Evolutionary conservation across 2,329 filamentous ascomycete species (phyloP).

Genomic region (Neoscytalidium dimidiatum): DNA sequence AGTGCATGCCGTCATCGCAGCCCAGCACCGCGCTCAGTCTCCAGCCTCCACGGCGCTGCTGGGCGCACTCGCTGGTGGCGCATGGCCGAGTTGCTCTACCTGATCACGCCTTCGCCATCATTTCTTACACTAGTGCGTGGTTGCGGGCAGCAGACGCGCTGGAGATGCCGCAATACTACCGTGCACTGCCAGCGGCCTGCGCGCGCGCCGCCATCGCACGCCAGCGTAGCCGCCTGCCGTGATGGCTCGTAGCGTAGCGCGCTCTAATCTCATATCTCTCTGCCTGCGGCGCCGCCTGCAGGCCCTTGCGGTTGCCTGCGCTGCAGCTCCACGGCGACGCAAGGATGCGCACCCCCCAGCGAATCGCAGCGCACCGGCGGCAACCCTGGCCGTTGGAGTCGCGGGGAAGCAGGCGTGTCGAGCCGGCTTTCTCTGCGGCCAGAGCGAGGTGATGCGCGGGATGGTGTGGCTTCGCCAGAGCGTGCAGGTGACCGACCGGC

Average conservation of each 20-base stretch:
- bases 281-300: not conserved
- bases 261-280: not conserved
- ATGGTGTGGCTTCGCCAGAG: not conserved
- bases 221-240: constrained; percentile 1
- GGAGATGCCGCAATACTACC: constrained; percentile 8
- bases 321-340: constrained; percentile 1
- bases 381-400: not conserved
- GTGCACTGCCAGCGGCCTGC: not conserved
- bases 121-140: constrained; percentile 9
- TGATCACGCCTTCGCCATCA: constrained; percentile 19
- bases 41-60: constrained; percentile 2
- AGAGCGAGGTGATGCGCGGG: not conserved
- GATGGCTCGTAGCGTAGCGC: not conserved
- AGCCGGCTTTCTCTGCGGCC: constrained; percentile 14
- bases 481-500: constrained; percentile 1
- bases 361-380: not conserved
- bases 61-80: constrained; percentile 2
- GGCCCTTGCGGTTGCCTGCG: constrained; percentile 7
- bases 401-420: constrained; percentile 13
- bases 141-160: constrained; percentile 9
- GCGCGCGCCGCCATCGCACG: not conserved
- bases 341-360: not conserved
- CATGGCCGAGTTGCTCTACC: constrained; percentile 8
- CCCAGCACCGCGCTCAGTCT: not conserved
- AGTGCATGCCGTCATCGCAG: constrained; percentile 13